Evolutionary conservation across 257 asterid species (phyloP), one percentile per base, ranked within the genome.

Genomic region (Solanum raphanifolium): DNA sequence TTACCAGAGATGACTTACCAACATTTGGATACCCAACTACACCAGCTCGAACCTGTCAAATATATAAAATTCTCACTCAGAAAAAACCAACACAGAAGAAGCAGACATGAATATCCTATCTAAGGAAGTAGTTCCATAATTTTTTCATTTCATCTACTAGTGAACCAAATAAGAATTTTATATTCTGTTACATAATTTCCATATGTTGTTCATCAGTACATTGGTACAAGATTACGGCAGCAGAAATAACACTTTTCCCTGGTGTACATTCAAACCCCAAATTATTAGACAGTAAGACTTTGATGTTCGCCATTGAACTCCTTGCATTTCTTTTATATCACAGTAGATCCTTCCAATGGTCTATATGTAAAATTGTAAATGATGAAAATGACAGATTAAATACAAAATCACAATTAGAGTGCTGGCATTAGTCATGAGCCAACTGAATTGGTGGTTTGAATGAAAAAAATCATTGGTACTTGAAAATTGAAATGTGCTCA

Each of bases 1-100:
- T 97, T 92, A 97, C 95, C 88, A 97, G 87, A 87, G 99, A 97
- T 68, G 99, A 97, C 94, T 97, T 96, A 55, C 98, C 98, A 90
- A 96, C 99, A 92, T 97, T 95, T 39, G 99, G 99, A 92, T 96
- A 97, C 79, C 99, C 99, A 7, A 97, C 94, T 87, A 96, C 92
- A 89, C 99, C 99, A 90, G 99, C 99, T 85, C 99, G 96, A 87
- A 97, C 95, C 99, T 97, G 93, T 75, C 84, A 89, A 83, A 87
- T 23, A 29, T 46, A 81, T 48, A 48, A 48, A 82, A 29, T 46
- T 48, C 29, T 29, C 85, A 48, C 29, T 29, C 36, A 29, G 25
- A 81, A 46, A 81, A 82, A 81, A 81, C 23, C 27, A 27, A 48
- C 69, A 29, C 43, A 21, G 52, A 36, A 76, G 60, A 76, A 76